A percentile compares a stretch with the other conserved stretches of the same genome.
Evolutionary conservation across 352 stramenopile species (phyloP).

Genomic region (Globisporangium ultimum): DNA sequence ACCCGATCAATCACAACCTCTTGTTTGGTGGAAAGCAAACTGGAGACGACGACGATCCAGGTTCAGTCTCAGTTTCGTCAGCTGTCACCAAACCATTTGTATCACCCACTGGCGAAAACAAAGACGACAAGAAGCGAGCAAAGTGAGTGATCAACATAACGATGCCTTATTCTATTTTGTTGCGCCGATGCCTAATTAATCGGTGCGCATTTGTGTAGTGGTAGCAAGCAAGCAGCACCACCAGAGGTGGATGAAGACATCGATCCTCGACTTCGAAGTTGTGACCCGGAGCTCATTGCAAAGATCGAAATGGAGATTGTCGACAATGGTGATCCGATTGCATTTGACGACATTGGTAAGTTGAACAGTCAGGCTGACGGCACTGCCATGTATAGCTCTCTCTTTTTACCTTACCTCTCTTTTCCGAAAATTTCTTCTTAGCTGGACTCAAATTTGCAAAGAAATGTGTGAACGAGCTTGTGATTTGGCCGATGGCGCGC

Average conservation of each 20-base stretch:
- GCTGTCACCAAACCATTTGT: constrained; percentile 75
- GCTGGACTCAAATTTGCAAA: constrained; percentile 97
- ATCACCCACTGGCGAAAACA: constrained; percentile 35
- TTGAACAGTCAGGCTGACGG: neutral
- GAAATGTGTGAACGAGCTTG: constrained; percentile 96
- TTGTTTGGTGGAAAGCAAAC: constrained; percentile 40
- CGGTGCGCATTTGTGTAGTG: constrained; percentile 5
- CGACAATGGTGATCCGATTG: constrained; percentile 88
- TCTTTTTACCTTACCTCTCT: neutral
- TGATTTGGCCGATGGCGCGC: constrained; percentile 98
- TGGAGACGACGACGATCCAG: constrained; percentile 23
- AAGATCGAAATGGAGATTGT: constrained; percentile 98
- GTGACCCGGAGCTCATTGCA: constrained; percentile 94
- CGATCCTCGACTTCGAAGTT: constrained; percentile 91
- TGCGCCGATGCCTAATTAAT: neutral
- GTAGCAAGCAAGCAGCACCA: constrained; percentile 15
- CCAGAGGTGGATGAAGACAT: constrained; percentile 77
- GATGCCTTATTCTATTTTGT: neutral
- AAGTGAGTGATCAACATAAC: neutral
- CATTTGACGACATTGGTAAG: constrained; percentile 97
- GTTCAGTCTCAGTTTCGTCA: constrained; percentile 16
- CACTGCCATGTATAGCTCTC: neutral
- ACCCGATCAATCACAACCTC: constrained; percentile 74
- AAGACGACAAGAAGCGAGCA: constrained; percentile 6
- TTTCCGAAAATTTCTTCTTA: constrained; percentile 16